phyloP scores from a whole-genome alignment of 345 rosid genomes.

The Heritiera fomes region DNA sequence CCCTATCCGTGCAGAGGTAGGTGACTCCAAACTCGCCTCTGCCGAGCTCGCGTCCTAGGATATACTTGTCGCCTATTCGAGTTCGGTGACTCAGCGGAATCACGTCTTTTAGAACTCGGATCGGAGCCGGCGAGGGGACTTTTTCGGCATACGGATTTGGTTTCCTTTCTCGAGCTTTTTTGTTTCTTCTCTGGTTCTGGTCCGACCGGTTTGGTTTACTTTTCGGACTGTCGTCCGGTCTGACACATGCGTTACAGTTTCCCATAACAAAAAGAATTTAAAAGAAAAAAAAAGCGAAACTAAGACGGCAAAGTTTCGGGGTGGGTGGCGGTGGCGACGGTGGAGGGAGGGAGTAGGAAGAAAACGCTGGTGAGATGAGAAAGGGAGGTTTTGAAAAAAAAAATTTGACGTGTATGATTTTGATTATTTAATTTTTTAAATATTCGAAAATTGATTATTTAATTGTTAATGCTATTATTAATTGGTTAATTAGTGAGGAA shows the following conservation, averaged over 20 bases:
- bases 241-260: constrained; percentile 85
- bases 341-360: constrained; percentile 20
- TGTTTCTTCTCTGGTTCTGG: constrained; percentile 29
- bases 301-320: background rate
- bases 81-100: constrained; percentile 61
- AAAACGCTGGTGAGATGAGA: constrained; percentile 64
- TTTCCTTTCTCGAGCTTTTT: constrained; percentile 41
- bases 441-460: background rate
- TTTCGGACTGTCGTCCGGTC: constrained; percentile 46
- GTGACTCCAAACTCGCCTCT: constrained; percentile 97
- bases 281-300: background rate
- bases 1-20: constrained; percentile 83
- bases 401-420: background rate
- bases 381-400: constrained; percentile 44
- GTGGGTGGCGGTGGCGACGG: constrained; percentile 7
- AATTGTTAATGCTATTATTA: background rate
- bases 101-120: constrained; percentile 73
- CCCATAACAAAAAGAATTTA: constrained; percentile 50
- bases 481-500: too few species aligned
- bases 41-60: constrained; percentile 80
- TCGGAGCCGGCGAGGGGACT: constrained; percentile 50
- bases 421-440: background rate
- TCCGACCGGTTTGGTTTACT: constrained; percentile 30
- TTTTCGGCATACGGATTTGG: constrained; percentile 60
- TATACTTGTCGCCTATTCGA: constrained; percentile 80